Evolutionary conservation across 2,329 filamentous ascomycete genomes (phyloP).

Genomic region (Fusarium succisae): DNA sequence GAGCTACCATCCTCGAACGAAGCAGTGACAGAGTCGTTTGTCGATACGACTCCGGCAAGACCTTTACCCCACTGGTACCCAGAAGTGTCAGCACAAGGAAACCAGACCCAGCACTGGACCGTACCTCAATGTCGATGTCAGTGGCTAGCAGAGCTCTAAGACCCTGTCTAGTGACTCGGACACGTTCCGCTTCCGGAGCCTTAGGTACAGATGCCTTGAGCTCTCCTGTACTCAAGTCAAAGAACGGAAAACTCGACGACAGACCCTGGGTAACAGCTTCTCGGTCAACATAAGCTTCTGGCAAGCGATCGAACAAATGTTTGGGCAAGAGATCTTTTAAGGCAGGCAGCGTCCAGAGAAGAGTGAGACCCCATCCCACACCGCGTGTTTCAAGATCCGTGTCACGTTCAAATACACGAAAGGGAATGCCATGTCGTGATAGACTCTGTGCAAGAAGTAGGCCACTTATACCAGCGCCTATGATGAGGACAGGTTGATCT

Average conservation of each 20-base stretch:
- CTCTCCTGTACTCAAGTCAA: constrained; percentile 62
- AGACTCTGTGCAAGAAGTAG: constrained; percentile 50
- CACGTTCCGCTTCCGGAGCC: constrained; percentile 55
- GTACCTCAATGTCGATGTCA: constrained; percentile 57
- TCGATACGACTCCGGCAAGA: constrained; percentile 44
- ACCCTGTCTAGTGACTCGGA: constrained; percentile 58
- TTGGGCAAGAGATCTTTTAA: constrained; percentile 62
- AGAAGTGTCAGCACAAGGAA: not conserved
- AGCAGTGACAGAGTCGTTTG: constrained; percentile 50
- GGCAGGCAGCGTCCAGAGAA: constrained; percentile 68
- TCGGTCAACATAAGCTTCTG: constrained; percentile 64
- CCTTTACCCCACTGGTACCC: constrained; percentile 52
- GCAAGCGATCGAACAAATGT: constrained; percentile 55
- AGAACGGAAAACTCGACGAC: constrained; percentile 62
- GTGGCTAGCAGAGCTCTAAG: constrained; percentile 57
- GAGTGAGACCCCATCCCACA: constrained; percentile 70
- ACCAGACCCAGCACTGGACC: fast-evolving
- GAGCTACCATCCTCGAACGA: constrained; percentile 58
- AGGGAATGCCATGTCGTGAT: constrained; percentile 48
- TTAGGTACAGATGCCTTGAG: constrained; percentile 52
- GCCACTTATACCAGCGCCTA: constrained; percentile 52
- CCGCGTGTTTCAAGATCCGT: constrained; percentile 56
- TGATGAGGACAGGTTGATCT: constrained; percentile 45
- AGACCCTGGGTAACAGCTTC: constrained; percentile 57
- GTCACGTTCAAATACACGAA: constrained; percentile 64